Evolutionary conservation across 1,284 basidiomycete genomes (phyloP), one percentile per base, ranked within the genome.

Genomic region (Ustilago vetiveriae): DNA sequence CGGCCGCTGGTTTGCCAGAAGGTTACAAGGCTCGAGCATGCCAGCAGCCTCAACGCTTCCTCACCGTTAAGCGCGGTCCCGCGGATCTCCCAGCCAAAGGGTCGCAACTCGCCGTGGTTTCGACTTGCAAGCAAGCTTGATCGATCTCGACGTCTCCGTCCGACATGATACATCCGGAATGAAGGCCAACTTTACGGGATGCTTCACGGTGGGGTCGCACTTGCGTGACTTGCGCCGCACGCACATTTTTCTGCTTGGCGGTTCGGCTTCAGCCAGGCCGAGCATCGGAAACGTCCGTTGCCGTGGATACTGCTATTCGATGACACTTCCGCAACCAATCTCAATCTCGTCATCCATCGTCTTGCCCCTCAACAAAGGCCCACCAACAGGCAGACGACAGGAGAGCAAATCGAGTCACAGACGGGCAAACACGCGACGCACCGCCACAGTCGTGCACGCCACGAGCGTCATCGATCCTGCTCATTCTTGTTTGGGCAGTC

Each of bases 91-190:
- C 29, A n/a, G 19, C 30, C 33, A 35, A 22, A 16, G 19, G 19
- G 17, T 38, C 40, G 45, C 44, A 59, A 40, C 16, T 46, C 37
- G 43, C 47, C 52, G 37, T 29, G 13, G 13, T 29, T 29, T 29
- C 27, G 27, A 30, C 24, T 6, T 16, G 19, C 30, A 38, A 39
- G 40, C 16, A 32, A 41, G 21, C 27, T 24, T 36, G 19, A 27
- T n/a, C n/a, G n/a, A n/a, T n/a, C n/a, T n/a, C n/a, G n/a, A n/a
- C n/a, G n/a, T n/a, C n/a, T 22, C 39, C 44, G 30, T 35, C 49
- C 54, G 53, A 46, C 10, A 6, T 47, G 54, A 52, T 49, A 45
- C 54, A 53, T 23, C 54, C 60, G 54, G 33, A 38, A 57, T 64
- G 49, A 57, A 53, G 24, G 36, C 14, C 21, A 26, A 43, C 36